These are phyloP conservation scores for Blastobotrys proliferans DNA, from an alignment of 1,139 yeast genomes.

Conservation along the genomic window DNA sequence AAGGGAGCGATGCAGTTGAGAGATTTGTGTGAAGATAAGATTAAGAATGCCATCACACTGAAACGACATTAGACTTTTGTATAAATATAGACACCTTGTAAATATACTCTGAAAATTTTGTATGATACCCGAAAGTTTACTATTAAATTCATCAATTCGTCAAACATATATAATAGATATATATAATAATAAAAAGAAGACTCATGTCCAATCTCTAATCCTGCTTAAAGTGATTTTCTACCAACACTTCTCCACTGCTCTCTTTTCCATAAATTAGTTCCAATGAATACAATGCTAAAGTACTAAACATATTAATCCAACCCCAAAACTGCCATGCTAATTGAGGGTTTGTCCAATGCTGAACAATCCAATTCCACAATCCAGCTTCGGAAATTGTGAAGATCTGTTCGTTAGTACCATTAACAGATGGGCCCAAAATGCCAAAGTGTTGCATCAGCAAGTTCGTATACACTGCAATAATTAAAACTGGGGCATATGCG, in stretches of 20 bases:
- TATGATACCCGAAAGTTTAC: no score
- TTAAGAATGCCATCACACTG: constrained; percentile 12
- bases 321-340: constrained; percentile 85
- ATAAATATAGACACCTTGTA: no score
- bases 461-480: constrained; percentile 93
- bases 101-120: no score
- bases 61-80: no score
- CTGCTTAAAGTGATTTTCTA: constrained; percentile 34
- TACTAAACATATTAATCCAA: constrained; percentile 85
- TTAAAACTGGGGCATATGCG: constrained; percentile 87
- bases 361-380: constrained; percentile 15
- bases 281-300: constrained; percentile 71
- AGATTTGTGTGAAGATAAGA: constrained; percentile 31
- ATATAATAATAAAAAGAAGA: background rate
- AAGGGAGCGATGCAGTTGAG: constrained; percentile 71
- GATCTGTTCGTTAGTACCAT: constrained; percentile 2
- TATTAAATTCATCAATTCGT: background rate
- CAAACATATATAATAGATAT: background rate
- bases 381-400: constrained; percentile 12
- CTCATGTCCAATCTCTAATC: no score
- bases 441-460: constrained; percentile 86
- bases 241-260: constrained; percentile 26
- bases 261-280: constrained; percentile 49
- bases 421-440: constrained; percentile 9
- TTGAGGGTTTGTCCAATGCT: constrained; percentile 54